Evolutionary conservation across 164 flowering plant species (phyloP).

Genomic region (Vitis cinerea): DNA sequence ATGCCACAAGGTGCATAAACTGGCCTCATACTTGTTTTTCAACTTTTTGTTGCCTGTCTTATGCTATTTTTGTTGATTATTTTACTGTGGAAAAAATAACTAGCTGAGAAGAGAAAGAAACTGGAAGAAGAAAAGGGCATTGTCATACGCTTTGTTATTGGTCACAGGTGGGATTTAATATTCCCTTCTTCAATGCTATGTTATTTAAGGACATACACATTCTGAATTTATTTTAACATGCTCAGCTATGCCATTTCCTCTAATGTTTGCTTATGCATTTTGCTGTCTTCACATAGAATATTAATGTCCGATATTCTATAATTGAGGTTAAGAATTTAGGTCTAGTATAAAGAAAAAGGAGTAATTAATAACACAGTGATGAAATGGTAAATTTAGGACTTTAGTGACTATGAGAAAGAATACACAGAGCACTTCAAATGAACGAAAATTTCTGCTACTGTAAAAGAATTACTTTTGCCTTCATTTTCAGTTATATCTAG

Average conservation of each 20-base stretch:
- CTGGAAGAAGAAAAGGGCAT: constrained; percentile 88
- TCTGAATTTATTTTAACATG: background rate
- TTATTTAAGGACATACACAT: too few relatives aligned
- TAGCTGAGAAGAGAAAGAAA: constrained; percentile 71
- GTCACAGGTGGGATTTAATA: constrained; percentile 56
- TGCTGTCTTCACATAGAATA: too few relatives aligned
- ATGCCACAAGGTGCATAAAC: constrained; percentile 69
- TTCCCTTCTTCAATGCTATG: background rate
- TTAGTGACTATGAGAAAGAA: background rate
- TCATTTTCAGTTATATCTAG: background rate
- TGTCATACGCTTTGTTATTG: constrained; percentile 80
- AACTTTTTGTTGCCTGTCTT: constrained; percentile 3
- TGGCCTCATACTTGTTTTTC: background rate
- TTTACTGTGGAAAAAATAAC: constrained; percentile 1
- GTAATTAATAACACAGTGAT: background rate
- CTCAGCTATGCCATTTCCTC: background rate
- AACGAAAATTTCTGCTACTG: background rate
- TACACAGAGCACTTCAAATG: background rate
- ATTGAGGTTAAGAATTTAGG: background rate
- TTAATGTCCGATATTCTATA: too few relatives aligned
- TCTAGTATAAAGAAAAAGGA: background rate
- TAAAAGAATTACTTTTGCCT: background rate
- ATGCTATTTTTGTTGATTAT: background rate
- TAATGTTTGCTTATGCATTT: background rate
- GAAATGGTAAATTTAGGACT: background rate